Conservation (phyloP, 805 yeast species). For the Vanderwaltozyma yarrowii region DNA sequence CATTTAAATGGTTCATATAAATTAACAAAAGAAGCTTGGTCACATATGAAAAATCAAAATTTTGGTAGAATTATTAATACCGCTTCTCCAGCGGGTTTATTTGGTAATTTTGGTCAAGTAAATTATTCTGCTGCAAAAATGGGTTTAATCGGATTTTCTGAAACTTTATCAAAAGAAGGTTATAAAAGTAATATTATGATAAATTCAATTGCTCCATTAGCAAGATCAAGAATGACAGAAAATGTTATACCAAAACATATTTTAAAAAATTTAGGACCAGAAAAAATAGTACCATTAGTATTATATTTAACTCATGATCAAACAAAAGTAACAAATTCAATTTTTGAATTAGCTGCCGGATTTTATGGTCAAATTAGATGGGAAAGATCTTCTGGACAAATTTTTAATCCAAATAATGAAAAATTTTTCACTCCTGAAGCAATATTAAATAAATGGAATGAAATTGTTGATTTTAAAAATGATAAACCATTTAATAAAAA, state of each 20-base stretch:
- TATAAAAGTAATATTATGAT: conserved; percentile 69
- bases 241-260: conserved; percentile 76
- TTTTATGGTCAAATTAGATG: conserved; percentile 85
- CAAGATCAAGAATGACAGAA: conserved; percentile 95
- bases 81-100: conserved; percentile 95
- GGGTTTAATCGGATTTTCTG: conserved; percentile 84
- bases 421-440: conserved; percentile 75
- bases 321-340: conserved; percentile 55
- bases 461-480: conserved; percentile 48
- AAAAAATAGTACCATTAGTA: conserved; percentile 86
- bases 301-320: conserved; percentile 65
- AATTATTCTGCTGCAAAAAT: conserved; percentile 91
- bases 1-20: conserved; percentile 85
- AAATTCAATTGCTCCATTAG: conserved; percentile 88
- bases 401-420: conserved; percentile 58
- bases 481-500: conserved; percentile 43
- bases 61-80: conserved; percentile 88
- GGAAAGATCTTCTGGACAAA: conserved; percentile 85
- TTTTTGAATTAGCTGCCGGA: conserved; percentile 92
- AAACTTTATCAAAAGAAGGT: conserved; percentile 94
- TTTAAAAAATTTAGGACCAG: conserved; percentile 71
- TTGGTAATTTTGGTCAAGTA: conserved; percentile 94
- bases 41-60: conserved; percentile 68
- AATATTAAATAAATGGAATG: conserved; percentile 54
- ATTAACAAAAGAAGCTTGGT: conserved; percentile 88